Base-by-base conservation (phyloP, 2,329 filamentous ascomycete genomes). In the Penicillium glabrum region DNA sequence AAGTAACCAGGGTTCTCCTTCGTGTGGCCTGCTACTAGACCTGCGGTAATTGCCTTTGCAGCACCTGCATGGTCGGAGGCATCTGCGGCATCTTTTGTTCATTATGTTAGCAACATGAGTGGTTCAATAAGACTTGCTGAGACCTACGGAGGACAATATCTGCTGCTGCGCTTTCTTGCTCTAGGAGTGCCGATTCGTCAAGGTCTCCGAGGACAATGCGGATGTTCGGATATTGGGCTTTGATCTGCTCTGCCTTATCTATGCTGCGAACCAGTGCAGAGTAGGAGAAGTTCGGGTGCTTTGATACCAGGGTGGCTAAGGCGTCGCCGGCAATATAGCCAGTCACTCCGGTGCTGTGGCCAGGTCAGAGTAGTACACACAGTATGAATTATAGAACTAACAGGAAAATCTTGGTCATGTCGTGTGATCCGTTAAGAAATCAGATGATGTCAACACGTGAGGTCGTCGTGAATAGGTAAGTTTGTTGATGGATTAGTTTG, bases 131-230 rank as follows among this genome's bases (percentile, higher is more conserved):
- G 19, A 19, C 5, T 41, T 27, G 11, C 26, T 41, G n/a, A 10
- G 1, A 64, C 69, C 49, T 63, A 77, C 75, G 74, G 61, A 82
- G 66, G 3, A 85, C 81, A 48, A 85, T 77, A 67, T 84, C 79
- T 3, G 81, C 80, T 49, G 75, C 73, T 0, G 72, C 68, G 23
- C 77, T 75, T 57, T 81, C 79, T 31, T 75, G 67, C 31, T 79
- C 72, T 1, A 84, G 60, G 3, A 82, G 53, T 1, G 75, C 69
- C 2, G 69, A 66, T 55, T 75, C 74, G 44, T 83, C 78, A 3
- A 82, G 73, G 47, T 77, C 75, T 26, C 83, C 83, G 54, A 83
- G 79, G 1, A 84, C 79, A n/a, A 84, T 72, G 14, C 74, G 74
- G 50, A 82, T 69, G 6, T 74, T 77, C 3, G 82, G 73, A 56